Evolutionary conservation across 129 eudicot species (phyloP).

Genomic region (Erigeron canadensis): DNA sequence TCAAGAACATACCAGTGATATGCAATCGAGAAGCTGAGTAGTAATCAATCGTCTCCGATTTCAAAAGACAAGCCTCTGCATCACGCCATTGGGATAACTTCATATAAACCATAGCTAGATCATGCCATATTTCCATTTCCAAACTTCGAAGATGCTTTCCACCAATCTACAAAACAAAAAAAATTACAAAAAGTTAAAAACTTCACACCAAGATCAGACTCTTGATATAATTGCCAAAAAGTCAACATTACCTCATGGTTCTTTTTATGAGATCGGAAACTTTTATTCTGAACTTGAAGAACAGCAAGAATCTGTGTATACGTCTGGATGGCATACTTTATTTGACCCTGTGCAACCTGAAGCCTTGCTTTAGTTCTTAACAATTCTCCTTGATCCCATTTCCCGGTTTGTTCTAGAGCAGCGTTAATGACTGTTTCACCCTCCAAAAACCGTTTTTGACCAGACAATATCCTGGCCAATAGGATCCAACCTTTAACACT

Average conservation of each 20-base stretch:
- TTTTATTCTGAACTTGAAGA: slow-evolving; percentile 70
- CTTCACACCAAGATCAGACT: not conserved
- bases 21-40: slow-evolving; percentile 78
- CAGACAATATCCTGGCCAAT: slow-evolving; percentile 75
- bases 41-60: slow-evolving; percentile 52
- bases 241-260: slow-evolving; percentile 30
- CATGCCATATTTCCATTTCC: slow-evolving; percentile 86
- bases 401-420: slow-evolving; percentile 84
- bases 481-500: slow-evolving; percentile 61
- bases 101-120: slow-evolving; percentile 71
- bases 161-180: slow-evolving; percentile 34
- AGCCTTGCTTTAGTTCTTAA: slow-evolving; percentile 77
- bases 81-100: slow-evolving; percentile 69
- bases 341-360: slow-evolving; percentile 79
- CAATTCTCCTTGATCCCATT: slow-evolving; percentile 85
- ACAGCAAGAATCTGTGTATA: slow-evolving; percentile 84
- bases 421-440: slow-evolving; percentile 67
- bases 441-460: slow-evolving; percentile 64
- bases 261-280: slow-evolving; percentile 59
- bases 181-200: not conserved
- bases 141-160: slow-evolving; percentile 41
- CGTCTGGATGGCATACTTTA: slow-evolving; percentile 74
- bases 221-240: not conserved
- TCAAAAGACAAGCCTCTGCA: slow-evolving; percentile 81
- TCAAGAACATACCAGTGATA: slow-evolving; percentile 50